These are phyloP conservation scores for Benincasa hispida DNA, from an alignment of 306 rosid species.

Conservation along the genomic window DNA sequence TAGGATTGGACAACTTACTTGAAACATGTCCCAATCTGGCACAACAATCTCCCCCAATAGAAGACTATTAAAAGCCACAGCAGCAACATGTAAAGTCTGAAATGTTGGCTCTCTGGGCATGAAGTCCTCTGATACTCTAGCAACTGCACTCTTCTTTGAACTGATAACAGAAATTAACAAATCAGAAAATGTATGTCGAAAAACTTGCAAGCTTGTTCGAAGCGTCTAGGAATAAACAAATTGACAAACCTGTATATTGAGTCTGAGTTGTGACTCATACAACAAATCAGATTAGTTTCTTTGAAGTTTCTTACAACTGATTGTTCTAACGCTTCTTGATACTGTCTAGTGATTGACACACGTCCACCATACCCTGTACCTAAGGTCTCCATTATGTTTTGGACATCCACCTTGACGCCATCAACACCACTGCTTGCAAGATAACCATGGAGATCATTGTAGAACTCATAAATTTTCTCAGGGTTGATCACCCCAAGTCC, in stretches of 20 bases:
- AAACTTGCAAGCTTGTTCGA: background rate
- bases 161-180: conserved; percentile 17
- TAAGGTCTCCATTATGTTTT: conserved; percentile 51
- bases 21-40: conserved; percentile 83
- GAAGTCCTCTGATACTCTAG: conserved; percentile 77
- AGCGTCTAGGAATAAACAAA: background rate
- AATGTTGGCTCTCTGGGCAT: conserved; percentile 62
- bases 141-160: conserved; percentile 50
- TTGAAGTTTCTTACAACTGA: conserved; percentile 44
- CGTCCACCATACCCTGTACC: conserved; percentile 62
- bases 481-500: conserved; percentile 58
- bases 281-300: conserved; percentile 39
- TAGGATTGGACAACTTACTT: conserved; percentile 23
- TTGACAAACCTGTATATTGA: conserved; percentile 41
- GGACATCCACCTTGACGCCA: conserved; percentile 71
- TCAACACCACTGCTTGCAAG: conserved; percentile 50
- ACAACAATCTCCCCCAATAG: conserved; percentile 61
- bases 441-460: conserved; percentile 51
- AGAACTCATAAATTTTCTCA: conserved; percentile 33
- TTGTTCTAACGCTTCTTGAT: conserved; percentile 54
- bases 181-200: background rate
- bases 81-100: conserved; percentile 61
- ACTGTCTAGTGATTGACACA: conserved; percentile 29
- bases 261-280: conserved; percentile 61
- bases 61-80: conserved; percentile 64